Percentiles rank a stretch among this genome's conserved stretches.
Conservation (phyloP, 139 green algal genomes). For the Diplosphaera chodatii region DNA sequence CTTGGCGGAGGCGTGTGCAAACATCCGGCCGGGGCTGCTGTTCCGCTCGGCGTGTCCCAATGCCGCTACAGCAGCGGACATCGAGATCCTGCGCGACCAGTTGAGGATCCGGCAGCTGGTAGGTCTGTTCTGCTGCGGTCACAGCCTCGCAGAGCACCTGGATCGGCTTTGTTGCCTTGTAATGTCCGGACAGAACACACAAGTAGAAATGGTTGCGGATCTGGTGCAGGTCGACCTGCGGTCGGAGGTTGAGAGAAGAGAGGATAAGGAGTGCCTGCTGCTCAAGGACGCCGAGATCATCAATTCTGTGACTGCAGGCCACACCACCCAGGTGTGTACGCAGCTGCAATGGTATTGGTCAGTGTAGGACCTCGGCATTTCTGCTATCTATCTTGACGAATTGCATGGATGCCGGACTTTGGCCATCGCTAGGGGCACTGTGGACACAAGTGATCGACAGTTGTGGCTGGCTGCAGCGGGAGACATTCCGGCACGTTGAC, state of each 20-base stretch:
- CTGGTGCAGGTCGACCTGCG: slow-evolving; percentile 17
- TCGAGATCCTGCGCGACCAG: slow-evolving; percentile 1
- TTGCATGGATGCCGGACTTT: no score
- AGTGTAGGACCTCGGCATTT: no score
- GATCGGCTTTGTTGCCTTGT: no score
- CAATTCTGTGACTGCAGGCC: neutral
- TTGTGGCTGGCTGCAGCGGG: neutral
- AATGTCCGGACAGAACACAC: neutral
- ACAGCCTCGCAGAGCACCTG: no score
- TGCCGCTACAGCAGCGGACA: slow-evolving; percentile 1
- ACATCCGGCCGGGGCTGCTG: slow-evolving; percentile 8
- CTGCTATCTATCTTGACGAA: no score
- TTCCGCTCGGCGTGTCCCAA: slow-evolving; percentile 14
- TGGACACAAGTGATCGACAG: no score
- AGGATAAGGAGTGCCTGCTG: slow-evolving; percentile 5
- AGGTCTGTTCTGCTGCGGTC: no score
- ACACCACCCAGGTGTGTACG: neutral
- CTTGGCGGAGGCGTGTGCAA: slow-evolving; percentile 9
- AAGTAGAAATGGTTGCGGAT: no score
- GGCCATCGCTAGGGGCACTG: no score
- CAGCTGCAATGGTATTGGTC: no score
- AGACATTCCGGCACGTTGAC: neutral
- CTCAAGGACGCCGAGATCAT: slow-evolving; percentile 3
- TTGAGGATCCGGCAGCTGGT: slow-evolving; percentile 14
- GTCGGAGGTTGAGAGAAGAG: slow-evolving; percentile 4